These are phyloP conservation scores for Xylaria flabelliformis DNA, from an alignment of 495 filamentous ascomycete genomes.

Conservation along the genomic window DNA sequence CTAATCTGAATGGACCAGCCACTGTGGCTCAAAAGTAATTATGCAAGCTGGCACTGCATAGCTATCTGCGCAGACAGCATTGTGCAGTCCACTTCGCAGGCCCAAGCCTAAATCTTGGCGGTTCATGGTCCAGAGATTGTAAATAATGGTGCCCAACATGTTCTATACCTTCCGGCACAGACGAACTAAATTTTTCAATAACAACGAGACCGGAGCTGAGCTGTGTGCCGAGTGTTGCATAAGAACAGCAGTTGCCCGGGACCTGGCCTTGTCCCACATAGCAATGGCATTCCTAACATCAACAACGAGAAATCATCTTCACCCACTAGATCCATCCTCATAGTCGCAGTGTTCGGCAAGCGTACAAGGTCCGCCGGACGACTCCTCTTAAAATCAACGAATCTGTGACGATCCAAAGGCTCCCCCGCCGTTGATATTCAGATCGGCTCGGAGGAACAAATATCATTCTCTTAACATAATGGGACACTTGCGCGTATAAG, in stretches of 20 bases:
- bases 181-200: neutral
- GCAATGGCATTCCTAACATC: neutral
- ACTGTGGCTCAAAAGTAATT: conserved; percentile 1
- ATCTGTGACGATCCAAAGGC: neutral
- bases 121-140: neutral
- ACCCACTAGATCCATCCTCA: neutral
- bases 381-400: neutral
- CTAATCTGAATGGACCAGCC: neutral
- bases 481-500: neutral
- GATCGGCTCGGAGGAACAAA: neutral
- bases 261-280: neutral
- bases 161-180: neutral
- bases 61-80: neutral
- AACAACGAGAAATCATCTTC: neutral
- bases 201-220: conserved; percentile 2
- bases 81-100: neutral
- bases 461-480: neutral
- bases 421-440: neutral
- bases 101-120: conserved; percentile 6
- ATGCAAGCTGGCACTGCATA: neutral
- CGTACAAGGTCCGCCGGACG: neutral
- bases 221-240: conserved; percentile 23
- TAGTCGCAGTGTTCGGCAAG: neutral
- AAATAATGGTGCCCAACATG: neutral
- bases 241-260: neutral